Evolutionary conservation across 2,329 filamentous ascomycete genomes (phyloP).

Genomic region (Paraconiothyrium sp.): DNA sequence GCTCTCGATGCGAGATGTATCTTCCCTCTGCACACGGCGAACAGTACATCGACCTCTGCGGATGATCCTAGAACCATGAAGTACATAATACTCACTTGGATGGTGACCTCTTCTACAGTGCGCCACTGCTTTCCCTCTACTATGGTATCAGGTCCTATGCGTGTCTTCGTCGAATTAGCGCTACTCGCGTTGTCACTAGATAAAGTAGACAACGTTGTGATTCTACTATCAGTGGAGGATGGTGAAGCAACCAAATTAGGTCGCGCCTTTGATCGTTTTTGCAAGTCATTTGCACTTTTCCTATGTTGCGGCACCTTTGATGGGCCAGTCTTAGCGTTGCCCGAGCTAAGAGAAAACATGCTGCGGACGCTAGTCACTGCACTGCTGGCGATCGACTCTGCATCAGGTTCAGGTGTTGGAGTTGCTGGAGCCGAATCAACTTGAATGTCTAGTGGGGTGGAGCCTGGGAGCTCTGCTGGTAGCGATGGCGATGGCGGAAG

Average conservation of each 20-base stretch:
- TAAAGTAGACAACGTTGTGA: constrained; percentile 31
- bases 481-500: constrained; percentile 51
- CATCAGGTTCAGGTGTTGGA: constrained; percentile 26
- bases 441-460: constrained; percentile 45
- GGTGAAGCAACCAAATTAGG: constrained; percentile 31
- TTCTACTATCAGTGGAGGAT: constrained; percentile 35
- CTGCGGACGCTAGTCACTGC: constrained; percentile 41
- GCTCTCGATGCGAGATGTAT: neutral
- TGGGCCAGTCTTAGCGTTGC: constrained; percentile 28
- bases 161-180: constrained; percentile 30
- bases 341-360: constrained; percentile 32
- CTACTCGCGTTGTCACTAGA: constrained; percentile 27
- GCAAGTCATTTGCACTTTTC: constrained; percentile 33
- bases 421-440: constrained; percentile 33
- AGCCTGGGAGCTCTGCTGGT: constrained; percentile 41
- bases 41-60: too few relatives aligned
- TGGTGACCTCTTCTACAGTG: constrained; percentile 23
- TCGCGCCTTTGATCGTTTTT: constrained; percentile 32
- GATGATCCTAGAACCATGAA: constrained; percentile 17
- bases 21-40: neutral
- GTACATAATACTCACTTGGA: constrained; percentile 41
- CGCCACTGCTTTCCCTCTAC: constrained; percentile 31
- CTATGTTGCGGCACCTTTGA: constrained; percentile 36
- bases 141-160: constrained; percentile 29
- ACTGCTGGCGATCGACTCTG: constrained; percentile 27